These are phyloP conservation scores for Mortierella claussenii DNA, from an alignment of 192 early-diverging fungal genomes.

Conservation along the genomic window DNA sequence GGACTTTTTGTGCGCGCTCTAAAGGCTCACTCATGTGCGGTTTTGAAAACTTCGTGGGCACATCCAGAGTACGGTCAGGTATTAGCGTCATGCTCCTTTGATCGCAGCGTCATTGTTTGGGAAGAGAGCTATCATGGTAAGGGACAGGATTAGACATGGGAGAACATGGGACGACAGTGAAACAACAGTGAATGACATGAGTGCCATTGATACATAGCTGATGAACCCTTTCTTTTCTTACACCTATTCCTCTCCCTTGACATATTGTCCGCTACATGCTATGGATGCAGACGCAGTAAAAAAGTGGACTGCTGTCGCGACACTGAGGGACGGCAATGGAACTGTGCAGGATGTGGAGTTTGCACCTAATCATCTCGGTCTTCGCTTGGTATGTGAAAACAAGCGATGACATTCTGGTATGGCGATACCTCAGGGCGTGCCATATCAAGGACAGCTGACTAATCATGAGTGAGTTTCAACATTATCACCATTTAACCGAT, in stretches of 20 bases:
- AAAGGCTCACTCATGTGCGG: conserved; percentile 86
- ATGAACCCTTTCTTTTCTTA: not conserved
- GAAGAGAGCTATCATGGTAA: conserved; percentile 83
- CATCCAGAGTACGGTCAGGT: conserved; percentile 97
- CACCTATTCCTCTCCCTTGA: not conserved
- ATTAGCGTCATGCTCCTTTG: conserved; percentile 91
- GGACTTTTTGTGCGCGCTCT: too few species aligned
- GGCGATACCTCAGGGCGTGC: too few species aligned
- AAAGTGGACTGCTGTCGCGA: conserved; percentile 74
- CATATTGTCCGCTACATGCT: too few species aligned
- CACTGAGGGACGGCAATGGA: conserved; percentile 73
- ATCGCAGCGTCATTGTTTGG: conserved; percentile 92
- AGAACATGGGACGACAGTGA: not conserved
- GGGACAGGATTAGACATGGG: not conserved
- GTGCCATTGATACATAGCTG: not conserved
- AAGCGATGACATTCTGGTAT: too few species aligned
- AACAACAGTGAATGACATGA: too few species aligned
- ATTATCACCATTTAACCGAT: conserved; percentile 7
- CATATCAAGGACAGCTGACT: too few species aligned
- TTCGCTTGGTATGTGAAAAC: conserved; percentile 82
- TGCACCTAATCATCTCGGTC: conserved; percentile 82
- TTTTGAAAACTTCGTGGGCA: conserved; percentile 91
- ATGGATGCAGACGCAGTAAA: conserved; percentile 69
- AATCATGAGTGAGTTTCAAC: too few species aligned
- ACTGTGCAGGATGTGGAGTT: conserved; percentile 91